Base-by-base conservation (phyloP, 2,329 filamentous ascomycete genomes). In the Mycogone perniciosa region DNA sequence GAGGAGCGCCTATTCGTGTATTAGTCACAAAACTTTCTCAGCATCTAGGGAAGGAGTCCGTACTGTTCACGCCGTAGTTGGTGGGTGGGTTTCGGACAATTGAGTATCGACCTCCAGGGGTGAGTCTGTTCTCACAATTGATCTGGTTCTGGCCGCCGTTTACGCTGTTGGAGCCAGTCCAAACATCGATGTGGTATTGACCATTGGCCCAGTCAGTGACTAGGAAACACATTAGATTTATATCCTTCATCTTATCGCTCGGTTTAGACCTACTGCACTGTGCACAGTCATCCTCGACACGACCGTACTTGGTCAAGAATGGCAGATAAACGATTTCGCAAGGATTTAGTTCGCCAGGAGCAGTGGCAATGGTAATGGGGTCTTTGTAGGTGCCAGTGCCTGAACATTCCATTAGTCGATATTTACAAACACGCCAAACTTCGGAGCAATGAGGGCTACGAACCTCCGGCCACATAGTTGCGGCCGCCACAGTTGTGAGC, bases 291-390 rank as follows among this genome's bases (percentile, higher is more conserved):
- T 58, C 56, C 43, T 58, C 56, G 9, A 51, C 47, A 30, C 56
- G 56, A 37, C 46, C 56, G 43, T 58, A 58, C 51, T 58, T 58
- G 49, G 53, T 58, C 46, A 58, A 48, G 42, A 58, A 47, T 20
- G 56, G 56, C 8, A 58, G 51, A 29, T 58, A 58, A 34, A 58
- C 55, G 29, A 58, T 58, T 38, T 58, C 56, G 44, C 56, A 58
- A 31, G 45, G 38, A 42, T 58, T 58, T 4, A 58, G 46, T 47
- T 56, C 56, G 31, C 56, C 56, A 27, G 56, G 55, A 20, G 56
- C 55, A 11, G 56, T 57, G 33, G 56, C 55, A 33, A 58, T 56
- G 31, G 53, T 57, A 47, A 58, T 54, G 26, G 56, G 56, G 47
- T 58, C 56, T n/a, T 44, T 38, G 35, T 58, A 58, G 11, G 56